These are phyloP conservation scores for Scenedesmus sp. DNA, from an alignment of 163 green algal genomes.

Conservation along the genomic window DNA sequence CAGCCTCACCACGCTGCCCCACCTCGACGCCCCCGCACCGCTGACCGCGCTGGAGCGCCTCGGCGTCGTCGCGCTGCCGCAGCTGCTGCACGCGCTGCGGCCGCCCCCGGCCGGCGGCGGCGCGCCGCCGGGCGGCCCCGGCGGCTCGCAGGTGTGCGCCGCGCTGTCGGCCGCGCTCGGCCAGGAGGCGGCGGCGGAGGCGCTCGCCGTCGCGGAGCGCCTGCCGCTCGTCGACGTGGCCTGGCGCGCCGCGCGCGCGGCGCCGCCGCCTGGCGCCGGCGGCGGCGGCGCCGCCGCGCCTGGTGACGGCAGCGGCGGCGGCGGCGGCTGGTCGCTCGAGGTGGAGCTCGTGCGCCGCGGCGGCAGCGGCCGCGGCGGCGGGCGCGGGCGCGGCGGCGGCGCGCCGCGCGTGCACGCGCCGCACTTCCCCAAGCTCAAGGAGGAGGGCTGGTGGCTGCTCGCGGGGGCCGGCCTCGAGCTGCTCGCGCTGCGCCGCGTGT, in stretches of 20 bases:
- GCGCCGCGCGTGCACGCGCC: conserved; percentile 77
- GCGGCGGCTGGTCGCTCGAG: conserved; percentile 53
- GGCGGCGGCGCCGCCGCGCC: too few relatives aligned
- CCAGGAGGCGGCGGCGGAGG: conserved; percentile 35
- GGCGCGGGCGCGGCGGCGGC: background rate
- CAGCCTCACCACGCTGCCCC: conserved; percentile 71
- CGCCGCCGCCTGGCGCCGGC: too few relatives aligned
- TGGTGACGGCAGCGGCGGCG: conserved; percentile 7
- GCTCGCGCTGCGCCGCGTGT: conserved; percentile 83
- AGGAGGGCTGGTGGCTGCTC: conserved; percentile 97
- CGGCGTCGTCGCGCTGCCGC: conserved; percentile 50
- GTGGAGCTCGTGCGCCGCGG: conserved; percentile 55
- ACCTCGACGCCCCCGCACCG: conserved; percentile 49
- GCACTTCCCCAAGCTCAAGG: conserved; percentile 92
- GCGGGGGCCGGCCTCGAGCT: conserved; percentile 78
- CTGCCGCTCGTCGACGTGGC: conserved; percentile 67
- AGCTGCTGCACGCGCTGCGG: conserved; percentile 58
- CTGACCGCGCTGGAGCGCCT: conserved; percentile 46
- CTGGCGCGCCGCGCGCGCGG: conserved; percentile 37
- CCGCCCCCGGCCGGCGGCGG: background rate
- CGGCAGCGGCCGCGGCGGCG: conserved; percentile 16
- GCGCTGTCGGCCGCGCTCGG: too few relatives aligned
- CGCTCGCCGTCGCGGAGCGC: conserved; percentile 55
- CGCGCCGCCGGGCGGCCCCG: background rate
- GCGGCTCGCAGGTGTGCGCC: background rate